phyloP scores from a whole-genome alignment of 2,329 filamentous ascomycete genomes.

The Ceratocystis eucalypticola region DNA sequence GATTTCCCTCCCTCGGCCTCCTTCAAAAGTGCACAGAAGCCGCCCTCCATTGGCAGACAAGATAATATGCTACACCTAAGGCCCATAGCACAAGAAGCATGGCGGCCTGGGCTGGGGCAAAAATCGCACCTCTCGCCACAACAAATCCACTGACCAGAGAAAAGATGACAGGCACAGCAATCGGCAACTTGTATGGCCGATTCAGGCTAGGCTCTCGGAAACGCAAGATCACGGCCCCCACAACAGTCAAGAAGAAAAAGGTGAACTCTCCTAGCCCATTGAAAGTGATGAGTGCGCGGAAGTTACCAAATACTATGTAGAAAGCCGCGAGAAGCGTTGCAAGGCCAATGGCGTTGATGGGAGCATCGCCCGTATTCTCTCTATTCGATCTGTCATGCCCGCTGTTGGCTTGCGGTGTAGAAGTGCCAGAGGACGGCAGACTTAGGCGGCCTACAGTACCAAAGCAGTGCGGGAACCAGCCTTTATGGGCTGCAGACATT shows the following conservation, averaged over 20 bases:
- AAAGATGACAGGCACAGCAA: constrained; percentile 40
- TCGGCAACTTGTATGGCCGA: constrained; percentile 41
- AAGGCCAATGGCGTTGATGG: constrained; percentile 40
- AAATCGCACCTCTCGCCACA: constrained; percentile 43
- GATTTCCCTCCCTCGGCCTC: background rate
- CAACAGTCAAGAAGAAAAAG: constrained; percentile 50
- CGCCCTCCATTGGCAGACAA: constrained; percentile 30
- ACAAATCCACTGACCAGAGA: constrained; percentile 46
- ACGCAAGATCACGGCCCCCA: constrained; percentile 44
- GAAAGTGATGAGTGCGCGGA: constrained; percentile 47
- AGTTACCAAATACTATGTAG: constrained; percentile 48
- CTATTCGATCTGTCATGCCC: background rate
- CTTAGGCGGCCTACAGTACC: constrained; percentile 34
- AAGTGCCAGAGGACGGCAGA: constrained; percentile 18
- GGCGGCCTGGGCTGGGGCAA: constrained; percentile 41
- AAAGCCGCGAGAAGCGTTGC: constrained; percentile 37
- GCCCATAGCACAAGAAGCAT: constrained; percentile 40
- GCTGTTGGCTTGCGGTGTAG: constrained; percentile 8
- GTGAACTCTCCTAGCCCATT: constrained; percentile 47
- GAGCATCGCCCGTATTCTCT: constrained; percentile 32
- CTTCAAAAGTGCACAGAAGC: background rate
- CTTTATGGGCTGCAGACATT: constrained; percentile 41
- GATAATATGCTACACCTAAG: constrained; percentile 27
- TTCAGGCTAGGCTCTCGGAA: constrained; percentile 40
- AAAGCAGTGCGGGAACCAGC: constrained; percentile 37